Evolutionary conservation across 2,329 filamentous ascomycete species (phyloP), one percentile per base, ranked within the genome.

Genomic region (Stemphylium beticola): DNA sequence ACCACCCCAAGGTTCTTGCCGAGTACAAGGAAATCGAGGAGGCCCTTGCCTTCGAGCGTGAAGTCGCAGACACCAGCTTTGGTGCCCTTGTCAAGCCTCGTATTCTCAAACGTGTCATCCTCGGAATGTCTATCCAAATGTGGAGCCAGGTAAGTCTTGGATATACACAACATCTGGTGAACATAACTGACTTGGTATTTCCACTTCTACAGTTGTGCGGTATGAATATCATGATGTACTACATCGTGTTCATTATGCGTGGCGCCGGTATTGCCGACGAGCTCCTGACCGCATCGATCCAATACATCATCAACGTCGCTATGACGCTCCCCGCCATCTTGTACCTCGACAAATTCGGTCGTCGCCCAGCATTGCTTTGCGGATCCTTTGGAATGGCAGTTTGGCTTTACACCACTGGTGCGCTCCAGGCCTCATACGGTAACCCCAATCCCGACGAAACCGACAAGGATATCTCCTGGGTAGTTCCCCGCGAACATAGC

Each of bases 221-320:
- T 17, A 50, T 45, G 39, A 47, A 56, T 33, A 26, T 40, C 32
- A 34, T 11, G 29, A 53, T 43, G 51, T 64, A 67, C 51, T 85
- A 86, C 58, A 83, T 86, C 36, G 81, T 85, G 3, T 86, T 85
- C 66, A 82, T 87, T 57, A 84, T 87, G 82, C 77, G 83, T 53
- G 79, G 81, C 5, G 83, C 84, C 3, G 79, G 83, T 29, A 83
- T 87, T 45, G 80, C 77, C 1, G 80, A 83, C 14, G 81, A 83
- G 3, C 78, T 87, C 7, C 75, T 85, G n/a, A 85, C 84, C 1
- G 82, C 84, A 0, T 83, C 83, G 0, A 85, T 88, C 18, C 84
- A 87, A 65, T 87, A 87, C 63, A 79, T 87, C 53, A 85, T 88
- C 72, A 87, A 87, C 64, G 83, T 87, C 0, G 76, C 77, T 14